phyloP scores from a whole-genome alignment of 441 rosid species.

The Cnidoscolus chayamansa region DNA sequence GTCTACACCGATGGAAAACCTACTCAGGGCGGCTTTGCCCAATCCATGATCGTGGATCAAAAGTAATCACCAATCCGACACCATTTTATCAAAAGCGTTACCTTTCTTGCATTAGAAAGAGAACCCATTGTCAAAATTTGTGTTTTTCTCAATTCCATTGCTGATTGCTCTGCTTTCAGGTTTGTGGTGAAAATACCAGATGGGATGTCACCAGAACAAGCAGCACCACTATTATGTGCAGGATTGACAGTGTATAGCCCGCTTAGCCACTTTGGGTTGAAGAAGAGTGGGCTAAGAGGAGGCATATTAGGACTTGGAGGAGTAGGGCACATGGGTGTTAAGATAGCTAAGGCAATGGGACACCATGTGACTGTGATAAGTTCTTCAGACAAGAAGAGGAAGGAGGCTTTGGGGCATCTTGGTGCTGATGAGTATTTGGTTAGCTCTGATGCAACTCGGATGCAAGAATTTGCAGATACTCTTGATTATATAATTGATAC shows the following conservation, averaged over 20 bases:
- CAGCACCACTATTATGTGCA: slow-evolving; percentile 75
- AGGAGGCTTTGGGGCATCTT: slow-evolving; percentile 63
- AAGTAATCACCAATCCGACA: slow-evolving; percentile 20
- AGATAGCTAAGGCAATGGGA: slow-evolving; percentile 83
- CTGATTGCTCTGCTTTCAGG: slow-evolving; percentile 32
- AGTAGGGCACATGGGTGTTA: slow-evolving; percentile 81
- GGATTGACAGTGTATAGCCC: slow-evolving; percentile 88
- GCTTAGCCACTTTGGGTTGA: slow-evolving; percentile 74
- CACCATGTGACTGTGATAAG: slow-evolving; percentile 78
- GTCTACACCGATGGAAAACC: slow-evolving; percentile 48
- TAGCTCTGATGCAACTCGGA: slow-evolving; percentile 47
- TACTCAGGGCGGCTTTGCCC: slow-evolving; percentile 77
- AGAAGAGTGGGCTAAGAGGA: slow-evolving; percentile 51
- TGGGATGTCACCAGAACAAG: slow-evolving; percentile 78
- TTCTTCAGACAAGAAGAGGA: slow-evolving; percentile 49
- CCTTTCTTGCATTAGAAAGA: neutral
- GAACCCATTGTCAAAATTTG: neutral
- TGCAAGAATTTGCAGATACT: slow-evolving; percentile 59
- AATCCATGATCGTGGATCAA: slow-evolving; percentile 60
- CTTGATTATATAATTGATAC: slow-evolving; percentile 85
- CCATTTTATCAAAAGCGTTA: neutral
- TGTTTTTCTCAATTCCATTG: slow-evolving; percentile 35
- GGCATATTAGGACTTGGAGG: slow-evolving; percentile 90
- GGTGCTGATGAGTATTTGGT: slow-evolving; percentile 71
- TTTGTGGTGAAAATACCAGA: slow-evolving; percentile 84